Conservation (phyloP, 148 eudicot genomes). For the Vaccinium darrowii region DNA sequence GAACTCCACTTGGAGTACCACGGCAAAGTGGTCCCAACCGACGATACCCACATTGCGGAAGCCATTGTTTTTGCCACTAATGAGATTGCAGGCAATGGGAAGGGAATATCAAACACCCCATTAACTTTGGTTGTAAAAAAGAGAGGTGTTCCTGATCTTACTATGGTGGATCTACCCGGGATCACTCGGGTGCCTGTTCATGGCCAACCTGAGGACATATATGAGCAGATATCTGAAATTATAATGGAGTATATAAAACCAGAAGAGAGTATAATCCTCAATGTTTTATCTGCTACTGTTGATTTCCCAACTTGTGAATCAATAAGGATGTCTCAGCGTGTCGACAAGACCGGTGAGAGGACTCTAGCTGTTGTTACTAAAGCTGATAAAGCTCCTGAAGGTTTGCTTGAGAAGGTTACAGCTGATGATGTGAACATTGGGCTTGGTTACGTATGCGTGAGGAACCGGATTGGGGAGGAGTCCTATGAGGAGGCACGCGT, state of each 20-base stretch:
- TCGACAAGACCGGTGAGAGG: background rate
- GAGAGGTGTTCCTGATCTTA: conserved; percentile 45
- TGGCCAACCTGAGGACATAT: conserved; percentile 50
- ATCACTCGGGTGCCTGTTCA: conserved; percentile 46
- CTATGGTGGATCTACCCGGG: conserved; percentile 55
- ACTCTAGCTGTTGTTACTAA: conserved; percentile 22
- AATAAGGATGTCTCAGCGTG: background rate
- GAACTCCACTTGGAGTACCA: conserved; percentile 18
- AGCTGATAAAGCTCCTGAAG: conserved; percentile 23
- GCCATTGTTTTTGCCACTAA: background rate
- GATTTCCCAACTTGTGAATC: conserved; percentile 48
- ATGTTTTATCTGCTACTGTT: conserved; percentile 40
- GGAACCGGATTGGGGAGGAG: conserved; percentile 25
- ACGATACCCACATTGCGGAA: conserved; percentile 14
- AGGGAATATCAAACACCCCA: conserved; percentile 16
- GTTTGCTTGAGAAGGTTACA: conserved; percentile 35
- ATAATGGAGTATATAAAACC: conserved; percentile 48
- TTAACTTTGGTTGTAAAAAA: conserved; percentile 23
- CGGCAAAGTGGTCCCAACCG: conserved; percentile 12
- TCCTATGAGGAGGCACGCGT: conserved; percentile 17
- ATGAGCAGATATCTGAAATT: conserved; percentile 38
- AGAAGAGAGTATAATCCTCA: conserved; percentile 39
- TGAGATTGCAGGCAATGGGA: background rate
- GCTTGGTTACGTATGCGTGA: conserved; percentile 24
- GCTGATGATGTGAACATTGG: conserved; percentile 27